Evolutionary conservation across 352 stramenopile genomes (phyloP), one percentile per base, ranked within the genome.

Genomic region (Salisapilia sapeloensis): DNA sequence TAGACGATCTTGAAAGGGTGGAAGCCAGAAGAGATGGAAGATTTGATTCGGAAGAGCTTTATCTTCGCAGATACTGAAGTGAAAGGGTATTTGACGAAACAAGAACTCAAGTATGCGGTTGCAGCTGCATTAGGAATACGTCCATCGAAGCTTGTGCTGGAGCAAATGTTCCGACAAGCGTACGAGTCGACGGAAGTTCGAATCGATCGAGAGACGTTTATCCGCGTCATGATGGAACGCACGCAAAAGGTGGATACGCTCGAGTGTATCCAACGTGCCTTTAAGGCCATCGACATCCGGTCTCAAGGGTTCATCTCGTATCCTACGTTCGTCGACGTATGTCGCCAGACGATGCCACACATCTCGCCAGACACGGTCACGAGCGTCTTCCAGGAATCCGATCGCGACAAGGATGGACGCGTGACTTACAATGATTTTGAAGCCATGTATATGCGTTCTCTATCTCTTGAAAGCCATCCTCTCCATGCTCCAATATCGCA

Each of bases 381-480:
- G 13, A 28, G 47, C 6, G 41, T 50, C 4, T 82, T 82, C 28
- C 44, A 34, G 15, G 62, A 74, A 37, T 62, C 60, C 12, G 66
- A 82, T 33, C 55, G 61, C 18, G 53, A 82, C 29, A 37, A 53
- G 15, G 62, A 82, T 34, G 62, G 55, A 45, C 46, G 62, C 17
- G 62, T 78, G 33, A 78, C 62, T 6, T 78, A 78, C 30, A 53
- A 67, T 38, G 62, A 74, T 31, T 78, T 75, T 39, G 62, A 78
- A 48, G 41, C 55, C n/a, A 51, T 77, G 45, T 70, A 58, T 43
- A 44, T 77, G 6, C 36, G 72, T 14, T 45, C 55, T 4, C 27
- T 61, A 7, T 40, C 71, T 27, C 21, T 55, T 24, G 21, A 51
- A 4, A 16, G 27, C 40, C 24, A 57, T 15, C n/a, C n/a, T n/a